phyloP scores from a whole-genome alignment of 345 rosid species.

The Populus tremula region DNA sequence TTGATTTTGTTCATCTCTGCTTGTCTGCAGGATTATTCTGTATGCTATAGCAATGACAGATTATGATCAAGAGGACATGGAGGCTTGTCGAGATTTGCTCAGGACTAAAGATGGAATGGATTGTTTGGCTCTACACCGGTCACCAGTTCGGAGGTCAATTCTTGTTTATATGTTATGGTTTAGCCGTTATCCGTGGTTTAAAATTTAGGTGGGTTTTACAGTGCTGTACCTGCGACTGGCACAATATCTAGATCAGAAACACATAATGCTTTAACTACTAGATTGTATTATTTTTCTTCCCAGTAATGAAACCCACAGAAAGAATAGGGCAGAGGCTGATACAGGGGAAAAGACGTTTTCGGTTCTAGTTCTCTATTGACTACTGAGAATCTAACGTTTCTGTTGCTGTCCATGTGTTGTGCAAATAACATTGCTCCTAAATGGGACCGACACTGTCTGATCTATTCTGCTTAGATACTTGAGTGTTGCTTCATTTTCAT shows the following conservation, averaged over 20 bases:
- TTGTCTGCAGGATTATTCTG: slow-evolving; percentile 54
- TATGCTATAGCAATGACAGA: slow-evolving; percentile 76
- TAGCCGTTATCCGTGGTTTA: not conserved
- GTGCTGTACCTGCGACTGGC: not conserved
- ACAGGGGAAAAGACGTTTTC: not conserved
- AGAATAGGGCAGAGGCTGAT: not conserved
- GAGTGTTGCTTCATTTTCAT: no score
- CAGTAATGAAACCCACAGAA: not conserved
- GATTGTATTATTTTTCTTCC: not conserved
- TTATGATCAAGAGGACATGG: slow-evolving; percentile 60
- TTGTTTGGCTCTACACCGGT: slow-evolving; percentile 61
- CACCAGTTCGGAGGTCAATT: slow-evolving; percentile 71
- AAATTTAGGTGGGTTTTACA: not conserved
- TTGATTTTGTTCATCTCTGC: not conserved
- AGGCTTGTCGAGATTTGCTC: slow-evolving; percentile 39
- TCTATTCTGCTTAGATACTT: no score
- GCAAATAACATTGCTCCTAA: no score
- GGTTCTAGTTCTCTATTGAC: no score
- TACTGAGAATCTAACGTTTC: no score
- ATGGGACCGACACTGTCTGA: no score
- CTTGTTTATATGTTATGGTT: not conserved
- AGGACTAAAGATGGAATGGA: slow-evolving; percentile 73
- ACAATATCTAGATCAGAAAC: not conserved
- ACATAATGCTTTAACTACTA: not conserved
- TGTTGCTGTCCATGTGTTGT: no score